Percentiles rank a stretch among this genome's conserved stretches.
phyloP scores from a whole-genome alignment of 768 basidiomycete species.

The Mycena belliarum region DNA sequence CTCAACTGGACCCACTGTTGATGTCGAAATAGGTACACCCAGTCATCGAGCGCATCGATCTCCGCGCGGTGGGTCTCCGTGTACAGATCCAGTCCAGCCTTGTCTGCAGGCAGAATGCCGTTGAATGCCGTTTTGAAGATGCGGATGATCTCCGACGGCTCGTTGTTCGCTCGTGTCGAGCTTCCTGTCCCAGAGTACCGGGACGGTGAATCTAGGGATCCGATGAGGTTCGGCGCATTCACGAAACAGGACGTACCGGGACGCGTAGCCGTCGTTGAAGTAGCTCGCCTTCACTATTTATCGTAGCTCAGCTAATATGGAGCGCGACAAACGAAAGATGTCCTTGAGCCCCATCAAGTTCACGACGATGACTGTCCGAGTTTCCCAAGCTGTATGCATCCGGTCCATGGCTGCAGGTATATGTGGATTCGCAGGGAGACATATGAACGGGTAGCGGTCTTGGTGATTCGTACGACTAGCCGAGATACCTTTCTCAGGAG shows the following conservation, averaged over 20 bases:
- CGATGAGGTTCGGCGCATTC: background rate
- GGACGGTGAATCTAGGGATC: conserved; percentile 72
- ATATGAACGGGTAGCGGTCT: conserved; percentile 92
- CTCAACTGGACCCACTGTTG: conserved; percentile 58
- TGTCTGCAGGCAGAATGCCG: conserved; percentile 59
- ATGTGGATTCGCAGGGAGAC: conserved; percentile 47
- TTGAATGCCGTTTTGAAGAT: conserved; percentile 89
- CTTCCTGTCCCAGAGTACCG: conserved; percentile 92
- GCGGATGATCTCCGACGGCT: conserved; percentile 92
- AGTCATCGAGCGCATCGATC: conserved; percentile 84
- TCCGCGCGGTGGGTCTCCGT: conserved; percentile 48
- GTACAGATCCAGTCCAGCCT: conserved; percentile 38
- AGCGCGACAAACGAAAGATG: conserved; percentile 71
- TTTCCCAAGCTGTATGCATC: conserved; percentile 86
- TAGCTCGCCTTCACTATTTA: conserved; percentile 68
- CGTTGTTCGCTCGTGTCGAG: conserved; percentile 84
- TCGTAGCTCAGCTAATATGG: too few species aligned
- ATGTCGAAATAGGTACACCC: conserved; percentile 85
- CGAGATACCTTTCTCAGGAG: conserved; percentile 69
- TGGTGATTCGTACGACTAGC: background rate
- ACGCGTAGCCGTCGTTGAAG: conserved; percentile 75
- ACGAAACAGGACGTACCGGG: conserved; percentile 46
- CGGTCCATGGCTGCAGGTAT: background rate
- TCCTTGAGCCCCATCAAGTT: conserved; percentile 91
- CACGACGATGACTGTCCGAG: conserved; percentile 83